phyloP scores from a whole-genome alignment of 1,139 yeast species.

The Wickerhamomyces sp. region DNA sequence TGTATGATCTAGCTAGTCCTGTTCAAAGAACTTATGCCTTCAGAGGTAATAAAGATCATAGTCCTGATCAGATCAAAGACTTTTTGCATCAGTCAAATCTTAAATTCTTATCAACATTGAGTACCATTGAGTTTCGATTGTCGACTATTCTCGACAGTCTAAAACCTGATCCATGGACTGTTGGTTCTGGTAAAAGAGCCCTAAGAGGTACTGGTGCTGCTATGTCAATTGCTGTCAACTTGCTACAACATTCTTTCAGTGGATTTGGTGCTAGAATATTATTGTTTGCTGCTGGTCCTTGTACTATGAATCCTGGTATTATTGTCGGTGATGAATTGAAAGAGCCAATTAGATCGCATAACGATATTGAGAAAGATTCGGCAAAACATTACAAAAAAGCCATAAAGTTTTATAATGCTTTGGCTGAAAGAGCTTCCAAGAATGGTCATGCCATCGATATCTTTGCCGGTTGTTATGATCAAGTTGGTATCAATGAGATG shows the following conservation, averaged over 20 bases:
- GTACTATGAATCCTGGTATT: slow-evolving; percentile 93
- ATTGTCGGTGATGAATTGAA: slow-evolving; percentile 88
- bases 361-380: slow-evolving; percentile 84
- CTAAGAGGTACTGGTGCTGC: slow-evolving; percentile 94
- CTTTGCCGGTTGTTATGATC: slow-evolving; percentile 97
- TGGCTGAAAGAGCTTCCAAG: slow-evolving; percentile 69
- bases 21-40: slow-evolving; percentile 83
- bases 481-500: slow-evolving; percentile 97
- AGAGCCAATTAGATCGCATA: slow-evolving; percentile 96
- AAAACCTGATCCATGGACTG: slow-evolving; percentile 88
- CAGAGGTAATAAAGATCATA: slow-evolving; percentile 88
- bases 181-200: slow-evolving; percentile 82
- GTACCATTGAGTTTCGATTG: slow-evolving; percentile 82
- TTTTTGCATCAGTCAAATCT: slow-evolving; percentile 43
- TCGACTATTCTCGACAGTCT: slow-evolving; percentile 77
- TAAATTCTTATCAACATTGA: slow-evolving; percentile 81
- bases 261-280: slow-evolving; percentile 88
- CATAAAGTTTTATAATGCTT: slow-evolving; percentile 71
- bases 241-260: slow-evolving; percentile 82
- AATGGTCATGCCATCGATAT: slow-evolving; percentile 89
- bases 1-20: slow-evolving; percentile 79
- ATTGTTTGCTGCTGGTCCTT: slow-evolving; percentile 92
- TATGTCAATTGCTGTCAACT: slow-evolving; percentile 72
- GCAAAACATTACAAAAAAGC: slow-evolving; percentile 95
- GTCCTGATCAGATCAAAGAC: slow-evolving; percentile 67